phyloP scores from a whole-genome alignment of 2,329 filamentous ascomycete species.

The Neophaeococcomyces mojaviensis region DNA sequence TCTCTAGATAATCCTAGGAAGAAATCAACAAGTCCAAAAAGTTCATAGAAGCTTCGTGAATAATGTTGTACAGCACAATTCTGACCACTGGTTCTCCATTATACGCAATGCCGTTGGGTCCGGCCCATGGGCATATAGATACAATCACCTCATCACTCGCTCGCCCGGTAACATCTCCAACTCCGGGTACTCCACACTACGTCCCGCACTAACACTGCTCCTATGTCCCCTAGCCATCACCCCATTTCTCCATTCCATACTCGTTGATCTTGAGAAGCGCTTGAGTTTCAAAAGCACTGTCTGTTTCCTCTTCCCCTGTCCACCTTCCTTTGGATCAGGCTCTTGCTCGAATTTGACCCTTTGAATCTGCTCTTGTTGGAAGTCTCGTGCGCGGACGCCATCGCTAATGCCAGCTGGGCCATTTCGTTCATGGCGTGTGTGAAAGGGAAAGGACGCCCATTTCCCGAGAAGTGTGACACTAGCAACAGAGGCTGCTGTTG shows the following conservation, averaged over 20 bases:
- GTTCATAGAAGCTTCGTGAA: too few relatives aligned
- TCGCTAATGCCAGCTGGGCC: slow-evolving; percentile 18
- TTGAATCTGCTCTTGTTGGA: neutral
- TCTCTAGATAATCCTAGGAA: too few relatives aligned
- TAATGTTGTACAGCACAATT: too few relatives aligned
- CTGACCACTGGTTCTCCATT: too few relatives aligned
- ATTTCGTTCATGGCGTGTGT: slow-evolving; percentile 17
- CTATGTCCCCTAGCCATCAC: slow-evolving; percentile 16
- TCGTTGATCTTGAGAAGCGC: slow-evolving; percentile 16
- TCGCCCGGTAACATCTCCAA: slow-evolving; percentile 18
- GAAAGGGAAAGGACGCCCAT: slow-evolving; percentile 23
- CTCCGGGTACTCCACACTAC: slow-evolving; percentile 18
- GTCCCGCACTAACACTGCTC: slow-evolving; percentile 18
- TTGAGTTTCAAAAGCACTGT: slow-evolving; percentile 16
- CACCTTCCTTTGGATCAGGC: neutral
- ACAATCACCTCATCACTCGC: neutral
- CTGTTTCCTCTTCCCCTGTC: slow-evolving; percentile 4
- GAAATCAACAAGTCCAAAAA: too few relatives aligned
- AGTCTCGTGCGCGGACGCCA: slow-evolving; percentile 17
- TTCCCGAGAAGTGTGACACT: slow-evolving; percentile 12
- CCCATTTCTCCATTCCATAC: slow-evolving; percentile 16
- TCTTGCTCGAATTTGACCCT: slow-evolving; percentile 16
- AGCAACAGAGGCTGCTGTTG: neutral
- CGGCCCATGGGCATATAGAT: too few relatives aligned
- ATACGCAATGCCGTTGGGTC: too few relatives aligned